Base-by-base conservation (phyloP, 2,329 filamentous ascomycete genomes). In the Chaetomiaceae sp. region DNA sequence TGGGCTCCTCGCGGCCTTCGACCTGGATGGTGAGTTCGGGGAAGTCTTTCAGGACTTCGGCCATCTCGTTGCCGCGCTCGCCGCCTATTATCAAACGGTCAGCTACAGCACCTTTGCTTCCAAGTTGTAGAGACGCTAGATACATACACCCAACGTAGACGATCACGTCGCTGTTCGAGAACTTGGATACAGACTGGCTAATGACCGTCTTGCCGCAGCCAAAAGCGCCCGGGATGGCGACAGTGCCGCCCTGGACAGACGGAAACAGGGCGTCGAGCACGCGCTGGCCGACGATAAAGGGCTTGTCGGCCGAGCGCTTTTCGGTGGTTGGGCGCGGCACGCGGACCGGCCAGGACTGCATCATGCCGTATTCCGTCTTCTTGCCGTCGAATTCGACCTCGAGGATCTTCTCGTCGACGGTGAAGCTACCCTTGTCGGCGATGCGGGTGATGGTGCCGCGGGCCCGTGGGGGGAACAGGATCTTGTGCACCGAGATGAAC, bases 191-290 rank as follows among this genome's bases (percentile, higher is more conserved):
- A 51, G 88, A 95, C 73, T 98, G 93, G 62, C 84, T 90, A 71
- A 98, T 98, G 73, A 98, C 93, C 61, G 93, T 98, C 83, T 98
- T 98, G 65, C 93, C 93, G 63, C 93, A 98, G 56, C 93, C 93
- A 66, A 98, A 98, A 70, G 93, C 93, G 65, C 93, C 93, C 20
- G 93, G 93, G 63, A 98, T 98, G 65, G 91, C 95, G 56, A 97
- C 89, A 36, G 93, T 98, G 65, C 93, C 93, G 68, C 93, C 93
- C 72, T 95, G 89, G 9, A 98, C 93, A 74, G 86, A 85, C 44
- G 93, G 93, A 75, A 96, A 98, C 38, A 98, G 81, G 54, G 93
- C 87, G 66, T 98, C 93, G 58, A 98, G 76, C 55, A 98, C 93
- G 72, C 93, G 83, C 72, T 98, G 93, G 19, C 93, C 93, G 66